Evolutionary conservation across 495 filamentous ascomycete species (phyloP).

Genomic region (Annulohypoxylon maeteangense): DNA sequence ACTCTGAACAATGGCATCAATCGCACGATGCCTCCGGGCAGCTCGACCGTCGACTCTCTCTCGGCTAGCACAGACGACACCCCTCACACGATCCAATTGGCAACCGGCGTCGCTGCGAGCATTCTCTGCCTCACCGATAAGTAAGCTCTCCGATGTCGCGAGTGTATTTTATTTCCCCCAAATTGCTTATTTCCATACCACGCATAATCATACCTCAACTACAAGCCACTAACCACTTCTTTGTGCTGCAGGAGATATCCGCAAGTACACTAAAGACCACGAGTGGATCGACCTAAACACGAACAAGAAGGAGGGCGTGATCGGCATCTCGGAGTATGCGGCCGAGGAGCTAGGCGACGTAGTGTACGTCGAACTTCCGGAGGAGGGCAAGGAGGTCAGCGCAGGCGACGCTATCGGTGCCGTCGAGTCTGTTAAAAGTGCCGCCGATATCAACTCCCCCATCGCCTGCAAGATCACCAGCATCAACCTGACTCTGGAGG

Average conservation of each 20-base stretch:
- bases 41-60: conserved; percentile 55
- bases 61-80: conserved; percentile 49
- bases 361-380: conserved; percentile 93
- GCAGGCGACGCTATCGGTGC: conserved; percentile 87
- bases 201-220: conserved; percentile 3
- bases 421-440: conserved; percentile 97
- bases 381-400: conserved; percentile 66
- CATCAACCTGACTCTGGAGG: conserved; percentile 77
- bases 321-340: conserved; percentile 93
- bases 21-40: conserved; percentile 58
- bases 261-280: conserved; percentile 96
- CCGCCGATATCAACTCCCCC: conserved; percentile 93
- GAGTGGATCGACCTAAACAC: conserved; percentile 93
- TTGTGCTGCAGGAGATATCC: conserved; percentile 61
- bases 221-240: conserved; percentile 15
- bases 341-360: conserved; percentile 92
- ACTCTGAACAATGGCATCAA: conserved; percentile 57
- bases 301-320: conserved; percentile 73
- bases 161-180: background rate
- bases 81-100: conserved; percentile 47
- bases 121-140: conserved; percentile 57
- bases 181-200: background rate
- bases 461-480: conserved; percentile 78
- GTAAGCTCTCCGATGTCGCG: conserved; percentile 54
- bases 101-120: conserved; percentile 47